Base-by-base conservation (phyloP, 345 rosid genomes). In the Rubroshorea leprosula region DNA sequence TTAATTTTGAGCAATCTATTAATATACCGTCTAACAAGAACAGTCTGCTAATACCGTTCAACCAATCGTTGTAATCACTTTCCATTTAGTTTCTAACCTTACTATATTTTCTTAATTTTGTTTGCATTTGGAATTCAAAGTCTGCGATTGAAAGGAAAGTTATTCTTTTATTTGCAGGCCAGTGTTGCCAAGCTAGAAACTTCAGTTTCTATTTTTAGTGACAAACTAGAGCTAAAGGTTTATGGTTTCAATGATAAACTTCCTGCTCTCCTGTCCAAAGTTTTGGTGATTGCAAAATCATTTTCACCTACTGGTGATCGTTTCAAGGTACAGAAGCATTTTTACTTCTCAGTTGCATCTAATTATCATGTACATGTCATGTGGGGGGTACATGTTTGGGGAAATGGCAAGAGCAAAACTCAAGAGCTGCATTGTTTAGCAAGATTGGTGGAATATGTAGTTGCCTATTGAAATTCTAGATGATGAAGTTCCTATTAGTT, bases 171-270 rank as follows among this genome's bases (percentile, higher is more conserved):
- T 51, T 60, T 76, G 68, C 94, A 93, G 99, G 99, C 99, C 66
- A 79, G 88, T 66, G 75, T 93, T 53, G 96, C 99, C 65, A 93
- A 82, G 75, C 77, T 93, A 76, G 96, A 89, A 78, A 83, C 99
- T 29, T 77, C 86, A 51, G 80, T 89, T 54, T 75, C 90, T 43
- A 67, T 79, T 67, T 67, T 60, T 49, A 64, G 85, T 74, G 97
- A 85, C 72, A 87, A 85, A 74, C 72, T 93, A 64, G 97, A 89
- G 87, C 78, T 89, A 49, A 93, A 82, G 78, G 79, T 93, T 35
- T 86, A 83, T 71, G 99, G 99, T 47, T 93, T 93, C 72, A 86
- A 87, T 58, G 96, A 87, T 55, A 93, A 93, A 70, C 82, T 93
- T 61, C 76, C 84, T 39, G 77, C 70, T 71, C 91, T 93, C 51